Base-by-base conservation (phyloP, 306 rosid genomes). In the Ochetophila trinervis region DNA sequence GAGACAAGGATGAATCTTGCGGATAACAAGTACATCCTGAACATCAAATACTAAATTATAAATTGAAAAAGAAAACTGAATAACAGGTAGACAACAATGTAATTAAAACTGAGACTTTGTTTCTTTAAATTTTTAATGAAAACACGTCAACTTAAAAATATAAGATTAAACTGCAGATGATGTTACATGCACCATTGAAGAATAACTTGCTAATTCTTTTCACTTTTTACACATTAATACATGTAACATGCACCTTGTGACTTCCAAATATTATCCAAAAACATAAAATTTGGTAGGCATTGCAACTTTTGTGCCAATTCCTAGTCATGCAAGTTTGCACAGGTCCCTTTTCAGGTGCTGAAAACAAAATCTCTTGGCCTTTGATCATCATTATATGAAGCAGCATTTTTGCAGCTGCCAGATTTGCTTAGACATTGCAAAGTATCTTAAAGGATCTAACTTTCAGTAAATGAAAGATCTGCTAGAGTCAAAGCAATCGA, bases 1-100 rank as follows among this genome's bases (percentile, higher is more conserved):
- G 60, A 93, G 76, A 80, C 97, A 93, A 47, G 97, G 96, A 80
- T 93, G 99, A 68, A 87, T 86, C 82, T 93, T 93, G 20, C 90
- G 91, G 63, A 87, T 58, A 76, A 93, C 82, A 60, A 93, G 91
- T 62, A 80, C 51, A 81, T 87, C 97, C 99, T 93, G 94, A 34
- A 57, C 27, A 59, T 40, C 8, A 68, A 52, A 80, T 45, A 70
- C 62, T 70, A 63, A 59, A 32, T 44, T 63, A 72, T 62, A 34
- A 72, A 53, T 54, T 62, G 62, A 74, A 59, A 62, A 53, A 73
- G 30, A 57, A 63, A 47, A 60, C 8, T 22, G 22, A 55, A 65
- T 21, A 15, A 32, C 49, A 65, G 7, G 51, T 50, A 60, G 10
- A 9, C 21, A 60, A 47, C 49, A 47, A 36, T 19, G 3, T 16